Evolutionary conservation across 2,329 filamentous ascomycete genomes (phyloP).

Genomic region (Teratosphaeria epicoccoides): DNA sequence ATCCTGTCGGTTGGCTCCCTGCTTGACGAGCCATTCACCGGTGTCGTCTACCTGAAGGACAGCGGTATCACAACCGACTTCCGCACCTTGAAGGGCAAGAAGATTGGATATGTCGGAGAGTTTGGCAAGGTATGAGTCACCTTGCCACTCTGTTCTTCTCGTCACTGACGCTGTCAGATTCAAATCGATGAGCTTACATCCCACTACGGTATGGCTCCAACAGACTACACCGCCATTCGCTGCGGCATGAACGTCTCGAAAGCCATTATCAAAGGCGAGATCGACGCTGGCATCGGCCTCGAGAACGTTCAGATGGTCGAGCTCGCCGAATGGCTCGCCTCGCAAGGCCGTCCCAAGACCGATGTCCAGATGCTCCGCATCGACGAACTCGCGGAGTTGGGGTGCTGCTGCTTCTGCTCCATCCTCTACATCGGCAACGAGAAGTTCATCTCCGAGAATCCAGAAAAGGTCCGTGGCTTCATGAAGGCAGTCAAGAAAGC

Average conservation of each 20-base stretch:
- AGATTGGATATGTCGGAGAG: constrained; percentile 69
- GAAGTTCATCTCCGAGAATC: constrained; percentile 53
- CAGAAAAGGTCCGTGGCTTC: constrained; percentile 56
- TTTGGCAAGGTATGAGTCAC: constrained; percentile 53
- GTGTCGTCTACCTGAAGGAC: constrained; percentile 64
- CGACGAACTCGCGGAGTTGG: constrained; percentile 66
- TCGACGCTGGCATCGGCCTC: constrained; percentile 66
- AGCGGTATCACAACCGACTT: constrained; percentile 68
- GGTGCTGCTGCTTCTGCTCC: constrained; percentile 76
- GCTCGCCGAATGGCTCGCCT: constrained; percentile 62
- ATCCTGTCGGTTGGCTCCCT: constrained; percentile 63
- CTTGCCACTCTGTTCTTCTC: neutral
- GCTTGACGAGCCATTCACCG: constrained; percentile 70
- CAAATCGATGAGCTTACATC: constrained; percentile 73
- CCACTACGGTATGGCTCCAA: constrained; percentile 63
- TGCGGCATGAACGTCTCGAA: constrained; percentile 75
- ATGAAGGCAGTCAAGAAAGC: constrained; percentile 63
- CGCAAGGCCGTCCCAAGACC: constrained; percentile 49
- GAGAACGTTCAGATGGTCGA: constrained; percentile 81
- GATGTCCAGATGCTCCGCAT: constrained; percentile 75
- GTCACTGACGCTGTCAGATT: constrained; percentile 39
- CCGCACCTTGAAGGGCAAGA: constrained; percentile 62
- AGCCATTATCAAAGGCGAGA: constrained; percentile 60
- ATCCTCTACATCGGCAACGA: constrained; percentile 76
- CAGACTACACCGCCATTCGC: constrained; percentile 65